These are phyloP conservation scores for Solanum pinnatisectum DNA, from an alignment of 257 asterid genomes.

Conservation along the genomic window DNA sequence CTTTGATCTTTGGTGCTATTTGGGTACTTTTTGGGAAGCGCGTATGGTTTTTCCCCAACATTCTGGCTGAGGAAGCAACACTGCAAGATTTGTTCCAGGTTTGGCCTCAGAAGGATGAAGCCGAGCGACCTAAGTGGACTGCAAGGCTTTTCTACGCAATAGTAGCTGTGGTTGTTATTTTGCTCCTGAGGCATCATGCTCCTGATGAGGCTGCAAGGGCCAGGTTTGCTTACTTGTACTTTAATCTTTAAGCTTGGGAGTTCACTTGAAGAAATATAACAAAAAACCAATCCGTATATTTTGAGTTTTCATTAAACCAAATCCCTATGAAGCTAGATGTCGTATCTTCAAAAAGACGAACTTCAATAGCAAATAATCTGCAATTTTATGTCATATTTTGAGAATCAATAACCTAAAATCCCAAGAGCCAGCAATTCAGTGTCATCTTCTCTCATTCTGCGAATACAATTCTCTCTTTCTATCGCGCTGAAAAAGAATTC, in stretches of 20 bases:
- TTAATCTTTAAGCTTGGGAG: not conserved
- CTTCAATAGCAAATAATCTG: not conserved
- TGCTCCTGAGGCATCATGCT: conserved; percentile 91
- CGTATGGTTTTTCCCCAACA: conserved; percentile 96
- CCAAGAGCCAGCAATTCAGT: not conserved
- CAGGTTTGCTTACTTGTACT: conserved; percentile 40
- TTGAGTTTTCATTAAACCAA: not conserved
- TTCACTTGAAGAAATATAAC: not conserved
- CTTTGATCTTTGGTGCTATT: conserved; percentile 60
- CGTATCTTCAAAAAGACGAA: not conserved
- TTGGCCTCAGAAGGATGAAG: conserved; percentile 97
- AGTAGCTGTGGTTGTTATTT: conserved; percentile 53
- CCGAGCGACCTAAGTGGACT: conserved; percentile 87
- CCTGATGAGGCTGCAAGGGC: conserved; percentile 99
- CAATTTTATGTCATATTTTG: not conserved
- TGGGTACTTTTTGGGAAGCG: conserved; percentile 84
- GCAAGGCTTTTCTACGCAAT: conserved; percentile 77
- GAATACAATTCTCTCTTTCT: not conserved
- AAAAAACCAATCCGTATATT: not conserved
- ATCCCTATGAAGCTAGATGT: not conserved
- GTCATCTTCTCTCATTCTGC: not conserved
- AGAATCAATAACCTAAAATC: not conserved
- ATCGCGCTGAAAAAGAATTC: not conserved
- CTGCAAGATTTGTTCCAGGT: conserved; percentile 90
- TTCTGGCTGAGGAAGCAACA: conserved; percentile 98